These are phyloP conservation scores for Russula griseocarnosa DNA, from an alignment of 768 basidiomycete species.

Conservation along the genomic window DNA sequence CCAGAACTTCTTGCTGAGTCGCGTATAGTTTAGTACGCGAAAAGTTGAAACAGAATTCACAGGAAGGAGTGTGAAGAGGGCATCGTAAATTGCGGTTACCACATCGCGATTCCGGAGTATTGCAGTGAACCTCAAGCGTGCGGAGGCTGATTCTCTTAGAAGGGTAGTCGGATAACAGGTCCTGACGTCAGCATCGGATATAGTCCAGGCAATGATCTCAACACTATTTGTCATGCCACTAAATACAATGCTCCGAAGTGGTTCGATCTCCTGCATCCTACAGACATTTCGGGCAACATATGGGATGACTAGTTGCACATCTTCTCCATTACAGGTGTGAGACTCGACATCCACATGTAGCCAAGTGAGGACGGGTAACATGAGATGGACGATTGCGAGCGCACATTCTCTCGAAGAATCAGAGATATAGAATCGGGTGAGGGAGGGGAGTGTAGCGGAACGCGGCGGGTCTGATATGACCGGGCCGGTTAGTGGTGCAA, in stretches of 20 bases:
- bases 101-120: no score
- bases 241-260: constrained; percentile 1
- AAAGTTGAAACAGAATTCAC: not conserved
- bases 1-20: constrained; percentile 2
- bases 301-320: constrained; percentile 4
- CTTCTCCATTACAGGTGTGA: not conserved
- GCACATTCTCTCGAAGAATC: not conserved
- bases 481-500: not conserved
- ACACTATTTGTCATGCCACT: no score
- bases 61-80: not conserved
- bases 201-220: not conserved
- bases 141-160: no score
- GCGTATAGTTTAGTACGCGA: not conserved
- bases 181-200: not conserved
- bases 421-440: not conserved
- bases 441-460: constrained; percentile 5
- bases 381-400: constrained; percentile 8
- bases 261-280: constrained; percentile 1
- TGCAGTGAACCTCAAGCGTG: not conserved
- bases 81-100: not conserved
- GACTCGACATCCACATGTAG: not conserved
- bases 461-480: not conserved
- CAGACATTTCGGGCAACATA: not conserved
- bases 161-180: no score
- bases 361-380: constrained; percentile 6